A percentile compares a stretch with the other conserved stretches of the same genome.
These are phyloP conservation scores for Amaranthus palmeri DNA, from an alignment of 148 eudicot genomes.

Conservation along the genomic window DNA sequence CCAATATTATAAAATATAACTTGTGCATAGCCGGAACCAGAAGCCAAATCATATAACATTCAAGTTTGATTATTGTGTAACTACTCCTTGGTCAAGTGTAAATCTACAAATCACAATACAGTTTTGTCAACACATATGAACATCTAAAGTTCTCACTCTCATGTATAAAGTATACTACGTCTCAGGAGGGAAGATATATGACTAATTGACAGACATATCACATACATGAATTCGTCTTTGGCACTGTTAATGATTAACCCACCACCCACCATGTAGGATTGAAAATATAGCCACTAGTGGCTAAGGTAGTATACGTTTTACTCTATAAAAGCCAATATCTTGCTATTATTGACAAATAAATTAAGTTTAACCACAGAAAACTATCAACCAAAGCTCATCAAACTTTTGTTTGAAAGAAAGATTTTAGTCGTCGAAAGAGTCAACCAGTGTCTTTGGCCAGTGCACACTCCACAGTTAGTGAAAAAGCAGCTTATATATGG, in stretches of 20 bases:
- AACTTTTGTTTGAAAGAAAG: neutral
- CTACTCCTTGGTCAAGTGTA: neutral
- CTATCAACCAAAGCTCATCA: neutral
- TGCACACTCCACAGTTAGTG: neutral
- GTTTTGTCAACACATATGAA: neutral
- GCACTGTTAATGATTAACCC: neutral
- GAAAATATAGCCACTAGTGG: neutral
- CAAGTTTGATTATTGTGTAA: neutral
- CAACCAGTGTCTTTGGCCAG: neutral
- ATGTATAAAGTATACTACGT: neutral
- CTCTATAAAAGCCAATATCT: neutral
- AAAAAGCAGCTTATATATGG: neutral
- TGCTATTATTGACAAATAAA: neutral
- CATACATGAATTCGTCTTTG: neutral
- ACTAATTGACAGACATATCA: neutral
- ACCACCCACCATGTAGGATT: neutral
- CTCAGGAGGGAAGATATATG: neutral
- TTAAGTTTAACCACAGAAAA: neutral
- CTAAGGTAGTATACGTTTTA: neutral
- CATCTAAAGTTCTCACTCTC: neutral
- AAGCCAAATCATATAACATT: neutral
- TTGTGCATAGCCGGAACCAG: neutral
- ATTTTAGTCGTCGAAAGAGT: neutral
- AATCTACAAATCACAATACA: neutral
- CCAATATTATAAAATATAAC: neutral